Percentiles rank a stretch among this genome's conserved stretches.
Evolutionary conservation across 352 stramenopile species (phyloP).

Genomic region (Globisporangium spinosum): DNA sequence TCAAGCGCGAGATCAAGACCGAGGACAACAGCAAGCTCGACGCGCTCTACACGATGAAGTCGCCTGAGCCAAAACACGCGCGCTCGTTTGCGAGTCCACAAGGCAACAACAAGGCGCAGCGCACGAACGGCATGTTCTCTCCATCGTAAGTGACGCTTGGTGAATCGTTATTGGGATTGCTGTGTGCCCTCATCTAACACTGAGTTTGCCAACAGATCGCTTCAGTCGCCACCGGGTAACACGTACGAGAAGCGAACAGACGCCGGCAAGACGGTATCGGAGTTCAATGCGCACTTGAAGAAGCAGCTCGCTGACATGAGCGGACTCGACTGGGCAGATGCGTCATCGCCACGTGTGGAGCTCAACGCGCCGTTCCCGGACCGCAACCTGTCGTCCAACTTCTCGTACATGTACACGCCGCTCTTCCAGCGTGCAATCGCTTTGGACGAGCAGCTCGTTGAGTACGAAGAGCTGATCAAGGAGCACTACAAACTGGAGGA

Average conservation of each 20-base stretch:
- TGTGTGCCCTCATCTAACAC: neutral
- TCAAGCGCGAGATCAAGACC: slow-evolving; percentile 64
- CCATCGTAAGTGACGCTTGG: slow-evolving; percentile 36
- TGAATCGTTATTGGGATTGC: neutral
- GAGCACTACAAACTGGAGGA: slow-evolving; percentile 56
- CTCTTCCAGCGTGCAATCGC: slow-evolving; percentile 72
- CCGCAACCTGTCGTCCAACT: slow-evolving; percentile 53
- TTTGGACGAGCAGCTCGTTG: slow-evolving; percentile 69
- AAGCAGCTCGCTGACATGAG: slow-evolving; percentile 31
- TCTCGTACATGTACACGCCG: slow-evolving; percentile 84
- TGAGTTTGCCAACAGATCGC: slow-evolving; percentile 26
- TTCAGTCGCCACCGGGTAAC: slow-evolving; percentile 67
- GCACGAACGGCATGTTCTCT: slow-evolving; percentile 72
- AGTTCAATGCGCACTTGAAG: slow-evolving; percentile 77
- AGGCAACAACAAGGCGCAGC: slow-evolving; percentile 56
- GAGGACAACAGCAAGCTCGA: slow-evolving; percentile 47
- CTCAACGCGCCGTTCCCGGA: slow-evolving; percentile 47
- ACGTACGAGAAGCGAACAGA: slow-evolving; percentile 76
- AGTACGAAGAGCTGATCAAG: slow-evolving; percentile 77
- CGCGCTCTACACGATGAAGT: slow-evolving; percentile 70
- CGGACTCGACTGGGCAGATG: slow-evolving; percentile 12
- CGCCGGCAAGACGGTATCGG: slow-evolving; percentile 69
- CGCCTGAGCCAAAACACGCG: slow-evolving; percentile 63
- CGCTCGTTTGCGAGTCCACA: slow-evolving; percentile 56
- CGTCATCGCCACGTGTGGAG: slow-evolving; percentile 12